Base-by-base conservation (phyloP, 805 yeast species). In the Nakazawaea holstii region DNA sequence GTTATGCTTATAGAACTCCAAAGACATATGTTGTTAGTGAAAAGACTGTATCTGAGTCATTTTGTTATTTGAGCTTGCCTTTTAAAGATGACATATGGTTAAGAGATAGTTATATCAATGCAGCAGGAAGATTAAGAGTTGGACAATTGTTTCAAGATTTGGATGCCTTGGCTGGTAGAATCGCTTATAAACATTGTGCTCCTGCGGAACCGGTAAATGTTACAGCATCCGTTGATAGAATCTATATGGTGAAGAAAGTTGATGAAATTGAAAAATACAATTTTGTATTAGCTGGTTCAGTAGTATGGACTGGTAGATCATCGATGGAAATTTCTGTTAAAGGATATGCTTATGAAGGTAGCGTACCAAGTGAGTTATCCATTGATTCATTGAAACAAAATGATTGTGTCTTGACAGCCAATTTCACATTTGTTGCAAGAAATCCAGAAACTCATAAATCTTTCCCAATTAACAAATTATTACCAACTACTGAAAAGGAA, bases 151-250 rank as follows among this genome's bases (percentile, higher is more conserved):
- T 91, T 66, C 97, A 91, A 70, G 98, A 91, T 66, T 71, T 91
- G 58, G 98, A 91, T 61, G 91, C 96, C 5, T 70, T 91, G 51
- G 96, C 97, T 2, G 98, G 97, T 32, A 81, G 92, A 60, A 90
- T 91, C 57, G 96, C 96, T 20, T 87, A 90, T 64, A 77, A 87
- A 59, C 97, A 91, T 63, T 87, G 95, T 66, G 74, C 85, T n/a
- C 98, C 98, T 0, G 95, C 96, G 0, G 90, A 87, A 61, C 97
- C 98, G 9, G 89, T 90, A 65, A 86, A 91, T 61, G 98, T 91
- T 38, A 91, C 98, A 8, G 97, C 97, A 1, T 82, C 94, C 27
- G 97, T 91, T 27, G 97, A 92, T 67, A 72, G 97, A 53, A 88
- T 91, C 54, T 86, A 87, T 61, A 82, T 91, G 80, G 79, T 89